phyloP scores from a whole-genome alignment of 306 rosid species.

The Ziziphus jujuba region DNA sequence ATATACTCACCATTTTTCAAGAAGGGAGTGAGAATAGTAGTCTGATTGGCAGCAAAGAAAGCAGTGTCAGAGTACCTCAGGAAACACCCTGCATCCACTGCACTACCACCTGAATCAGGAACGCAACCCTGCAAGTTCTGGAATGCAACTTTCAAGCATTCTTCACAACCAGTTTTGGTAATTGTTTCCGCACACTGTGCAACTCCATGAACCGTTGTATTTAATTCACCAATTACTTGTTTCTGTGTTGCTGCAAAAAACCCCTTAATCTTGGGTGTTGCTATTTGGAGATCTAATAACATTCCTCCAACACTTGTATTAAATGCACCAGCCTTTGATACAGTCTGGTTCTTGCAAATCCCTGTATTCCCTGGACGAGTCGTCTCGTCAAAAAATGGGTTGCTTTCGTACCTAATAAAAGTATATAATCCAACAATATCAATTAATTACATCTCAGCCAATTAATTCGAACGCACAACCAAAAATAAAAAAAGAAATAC shows the following conservation, averaged over 20 bases:
- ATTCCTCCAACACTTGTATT: slow-evolving; percentile 19
- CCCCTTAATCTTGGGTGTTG: slow-evolving; percentile 34
- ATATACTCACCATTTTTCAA: slow-evolving; percentile 5
- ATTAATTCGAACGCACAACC: no score
- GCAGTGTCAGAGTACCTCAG: slow-evolving; percentile 53
- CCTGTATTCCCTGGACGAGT: slow-evolving; percentile 31
- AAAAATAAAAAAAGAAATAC: no score
- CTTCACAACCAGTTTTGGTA: slow-evolving; percentile 25
- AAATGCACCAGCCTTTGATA: slow-evolving; percentile 20
- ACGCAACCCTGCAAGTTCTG: slow-evolving; percentile 40
- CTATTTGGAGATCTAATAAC: slow-evolving; percentile 29
- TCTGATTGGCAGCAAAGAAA: slow-evolving; percentile 53
- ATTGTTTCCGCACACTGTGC: slow-evolving; percentile 64
- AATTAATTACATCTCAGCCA: no score
- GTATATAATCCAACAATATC: neutral
- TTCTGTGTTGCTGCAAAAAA: slow-evolving; percentile 47
- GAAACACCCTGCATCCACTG: slow-evolving; percentile 66
- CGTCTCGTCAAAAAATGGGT: slow-evolving; percentile 35
- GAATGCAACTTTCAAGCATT: slow-evolving; percentile 44
- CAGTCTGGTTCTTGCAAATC: slow-evolving; percentile 29
- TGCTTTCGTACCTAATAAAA: slow-evolving; percentile 39
- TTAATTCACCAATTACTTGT: neutral
- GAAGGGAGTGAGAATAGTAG: slow-evolving; percentile 35
- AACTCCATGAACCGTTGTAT: slow-evolving; percentile 38
- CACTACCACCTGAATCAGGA: slow-evolving; percentile 44